Percentiles rank a stretch among this genome's conserved stretches.
Evolutionary conservation across 2,329 filamentous ascomycete species (phyloP).

Genomic region (Venturia nashicola): DNA sequence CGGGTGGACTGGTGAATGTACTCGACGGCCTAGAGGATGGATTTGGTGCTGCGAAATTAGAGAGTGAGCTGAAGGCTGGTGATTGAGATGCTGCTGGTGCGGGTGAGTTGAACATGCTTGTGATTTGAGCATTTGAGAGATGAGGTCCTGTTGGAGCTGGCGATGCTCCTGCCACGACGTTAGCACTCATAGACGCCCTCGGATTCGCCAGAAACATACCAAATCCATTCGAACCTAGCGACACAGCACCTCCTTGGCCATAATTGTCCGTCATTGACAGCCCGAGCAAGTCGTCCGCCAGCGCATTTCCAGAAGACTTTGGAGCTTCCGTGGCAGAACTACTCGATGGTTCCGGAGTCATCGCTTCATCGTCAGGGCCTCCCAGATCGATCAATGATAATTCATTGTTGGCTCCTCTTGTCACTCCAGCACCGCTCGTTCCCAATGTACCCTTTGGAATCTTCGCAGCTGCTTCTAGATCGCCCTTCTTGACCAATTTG

Average conservation of each 20-base stretch:
- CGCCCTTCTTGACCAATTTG: conserved; percentile 90
- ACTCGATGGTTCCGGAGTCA: conserved; percentile 25
- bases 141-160: conserved; percentile 3
- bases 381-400: conserved; percentile 91
- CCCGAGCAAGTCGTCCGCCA: conserved; percentile 86
- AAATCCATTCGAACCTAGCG: conserved; percentile 47
- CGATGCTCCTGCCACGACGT: neutral
- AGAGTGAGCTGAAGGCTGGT: neutral
- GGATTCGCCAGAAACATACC: neutral
- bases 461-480: conserved; percentile 69
- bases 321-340: conserved; percentile 28
- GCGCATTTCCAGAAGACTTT: conserved; percentile 44
- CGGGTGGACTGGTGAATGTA: conserved; percentile 13
- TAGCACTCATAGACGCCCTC: conserved; percentile 7
- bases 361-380: conserved; percentile 41
- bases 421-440: conserved; percentile 49
- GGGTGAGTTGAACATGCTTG: conserved; percentile 9
- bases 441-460: conserved; percentile 72
- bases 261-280: conserved; percentile 68
- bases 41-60: neutral
- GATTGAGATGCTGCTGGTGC: conserved; percentile 5
- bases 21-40: conserved; percentile 18
- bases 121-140: conserved; percentile 10
- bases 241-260: conserved; percentile 68
- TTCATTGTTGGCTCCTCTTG: conserved; percentile 60